Conservation (phyloP, 495 filamentous ascomycete species). For the Xylaria venustula region DNA sequence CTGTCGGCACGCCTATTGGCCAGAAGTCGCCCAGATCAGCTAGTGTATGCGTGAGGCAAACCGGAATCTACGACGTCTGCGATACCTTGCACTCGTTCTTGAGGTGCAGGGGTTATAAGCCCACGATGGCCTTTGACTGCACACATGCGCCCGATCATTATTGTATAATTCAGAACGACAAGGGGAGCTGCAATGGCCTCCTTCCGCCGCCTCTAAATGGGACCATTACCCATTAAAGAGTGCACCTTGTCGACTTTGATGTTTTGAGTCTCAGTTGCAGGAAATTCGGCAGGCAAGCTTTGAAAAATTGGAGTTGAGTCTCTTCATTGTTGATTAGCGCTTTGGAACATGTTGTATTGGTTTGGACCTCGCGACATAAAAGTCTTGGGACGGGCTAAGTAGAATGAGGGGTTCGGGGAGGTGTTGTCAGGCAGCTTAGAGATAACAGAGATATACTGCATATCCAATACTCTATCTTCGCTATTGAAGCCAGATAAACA, state of each 20-base stretch:
- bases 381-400: no score
- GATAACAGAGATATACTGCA: no score
- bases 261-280: background rate
- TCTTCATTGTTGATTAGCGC: no score
- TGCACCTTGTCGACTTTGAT: background rate
- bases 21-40: background rate
- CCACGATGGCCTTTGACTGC: constrained; percentile 13
- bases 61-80: constrained; percentile 9
- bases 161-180: background rate
- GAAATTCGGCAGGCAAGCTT: background rate
- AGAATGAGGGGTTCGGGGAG: no score
- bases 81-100: constrained; percentile 7
- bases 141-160: constrained; percentile 1
- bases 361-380: no score
- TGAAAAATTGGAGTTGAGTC: no score
- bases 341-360: no score
- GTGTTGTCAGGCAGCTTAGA: no score
- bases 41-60: background rate
- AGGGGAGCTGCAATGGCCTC: constrained; percentile 1
- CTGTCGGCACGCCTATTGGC: background rate
- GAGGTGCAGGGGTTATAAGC: constrained; percentile 1
- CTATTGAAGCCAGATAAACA: no score
- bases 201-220: background rate
- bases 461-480: no score
- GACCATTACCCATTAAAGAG: background rate